Evolutionary conservation across 1,139 yeast genomes (phyloP), one percentile per base, ranked within the genome.

Genomic region (Candida sanyaensis): DNA sequence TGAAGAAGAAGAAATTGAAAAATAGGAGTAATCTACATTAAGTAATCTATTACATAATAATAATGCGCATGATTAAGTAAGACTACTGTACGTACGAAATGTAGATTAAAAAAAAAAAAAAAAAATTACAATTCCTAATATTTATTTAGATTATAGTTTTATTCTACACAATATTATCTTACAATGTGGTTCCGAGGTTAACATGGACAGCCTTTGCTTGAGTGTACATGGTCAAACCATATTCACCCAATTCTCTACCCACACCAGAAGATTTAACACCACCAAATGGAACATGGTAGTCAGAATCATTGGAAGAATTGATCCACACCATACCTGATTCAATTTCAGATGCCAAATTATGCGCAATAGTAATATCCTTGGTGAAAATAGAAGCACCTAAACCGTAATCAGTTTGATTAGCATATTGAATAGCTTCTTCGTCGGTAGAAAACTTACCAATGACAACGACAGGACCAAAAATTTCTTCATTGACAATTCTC

Each of bases 201-300:
- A 88, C 81, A 58, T 86, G 92, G 46, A 88, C 80, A 23, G 96
- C 86, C 73, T 90, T 90, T 50, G 85, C 83, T 63, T 86, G 89
- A 33, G 95, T 83, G 71, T 89, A 90, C 55, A 83, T 78, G 49
- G 78, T 75, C 50, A 90, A 75, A 51, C 96, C 97, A 60, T 85
- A 84, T 63, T 86, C 86, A 50, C 96, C 96, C 57, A 90, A 77
- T 70, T 90, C 97, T 65, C 96, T 81, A 49, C 96, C 96, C 54
- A 88, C 78, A 57, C 97, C 97, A 60, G 89, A 81, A 83, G 82
- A 77, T 73, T 90, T 90, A 39, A 74, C 78, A 46, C 80, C 80
- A 32, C 97, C 96, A 63, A 90, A 90, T 52, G 97, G 97, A 55
- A 88, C 76, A 57, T 82, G 84, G 50, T 75, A 68, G 60, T 86